These are phyloP conservation scores for Xylaria sp. DNA, from an alignment of 2,329 filamentous ascomycete species.

Conservation along the genomic window DNA sequence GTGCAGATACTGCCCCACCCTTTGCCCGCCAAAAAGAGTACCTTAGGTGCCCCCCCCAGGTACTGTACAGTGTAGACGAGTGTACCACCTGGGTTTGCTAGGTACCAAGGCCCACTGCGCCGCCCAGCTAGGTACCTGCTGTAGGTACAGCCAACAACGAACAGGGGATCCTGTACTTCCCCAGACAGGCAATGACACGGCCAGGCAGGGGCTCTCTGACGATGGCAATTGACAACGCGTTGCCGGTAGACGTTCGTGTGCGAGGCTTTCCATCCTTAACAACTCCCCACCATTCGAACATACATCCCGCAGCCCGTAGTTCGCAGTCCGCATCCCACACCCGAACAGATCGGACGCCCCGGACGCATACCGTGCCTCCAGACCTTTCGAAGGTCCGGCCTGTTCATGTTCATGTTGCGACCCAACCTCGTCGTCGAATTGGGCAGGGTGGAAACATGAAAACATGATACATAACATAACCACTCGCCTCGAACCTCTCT, in stretches of 20 bases:
- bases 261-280: conserved; percentile 34
- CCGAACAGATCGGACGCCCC: conserved; percentile 25
- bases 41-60: not conserved
- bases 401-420: conserved; percentile 46
- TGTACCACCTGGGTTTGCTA: conserved; percentile 1
- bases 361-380: conserved; percentile 31
- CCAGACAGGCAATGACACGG: conserved; percentile 21
- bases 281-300: conserved; percentile 44
- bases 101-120: not conserved
- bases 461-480: conserved; percentile 44
- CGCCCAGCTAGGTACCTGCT: not conserved
- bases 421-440: conserved; percentile 47
- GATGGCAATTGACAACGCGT: conserved; percentile 28
- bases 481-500: conserved; percentile 41
- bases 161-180: conserved; percentile 21
- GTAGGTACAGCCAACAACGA: not conserved
- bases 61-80: not conserved
- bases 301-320: conserved; percentile 7
- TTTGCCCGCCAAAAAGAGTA: not conserved
- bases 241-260: conserved; percentile 10
- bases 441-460: conserved; percentile 47
- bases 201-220: not conserved
- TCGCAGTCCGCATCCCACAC: conserved; percentile 9
- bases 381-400: conserved; percentile 32
- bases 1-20: conserved; percentile 21